phyloP scores from a whole-genome alignment of 768 basidiomycete genomes.

The Termitomyces sp. region DNA sequence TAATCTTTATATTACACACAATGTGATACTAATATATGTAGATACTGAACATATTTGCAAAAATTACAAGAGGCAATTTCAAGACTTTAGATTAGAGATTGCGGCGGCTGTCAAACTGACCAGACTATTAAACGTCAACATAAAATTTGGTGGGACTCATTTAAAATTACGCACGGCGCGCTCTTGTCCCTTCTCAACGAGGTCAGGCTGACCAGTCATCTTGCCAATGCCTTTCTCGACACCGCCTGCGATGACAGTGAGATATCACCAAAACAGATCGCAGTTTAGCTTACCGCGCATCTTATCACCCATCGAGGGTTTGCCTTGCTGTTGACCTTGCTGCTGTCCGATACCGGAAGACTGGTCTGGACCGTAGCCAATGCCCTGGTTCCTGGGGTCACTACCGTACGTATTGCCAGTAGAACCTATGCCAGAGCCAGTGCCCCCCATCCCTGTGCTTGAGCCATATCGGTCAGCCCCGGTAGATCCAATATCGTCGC shows the following conservation, averaged over 20 bases:
- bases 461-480: conserved; percentile 8
- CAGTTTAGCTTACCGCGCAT: conserved; percentile 12
- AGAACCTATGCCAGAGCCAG: conserved; percentile 1
- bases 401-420: not conserved
- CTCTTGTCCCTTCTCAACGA: conserved; percentile 17
- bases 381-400: not conserved
- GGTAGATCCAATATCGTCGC: conserved; percentile 9
- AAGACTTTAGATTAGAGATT: not conserved
- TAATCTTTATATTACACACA: too few species aligned
- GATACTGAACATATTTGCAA: too few species aligned
- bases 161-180: not conserved
- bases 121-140: not conserved
- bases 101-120: not conserved
- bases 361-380: not conserved
- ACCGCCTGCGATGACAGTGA: conserved; percentile 7
- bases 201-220: conserved; percentile 14
- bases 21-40: too few species aligned
- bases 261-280: not conserved
- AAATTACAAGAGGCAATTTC: not conserved
- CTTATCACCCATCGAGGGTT: conserved; percentile 17
- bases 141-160: too few species aligned
- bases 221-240: conserved; percentile 19
- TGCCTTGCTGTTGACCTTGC: not conserved
- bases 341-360: not conserved
- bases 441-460: conserved; percentile 3